phyloP scores from a whole-genome alignment of 2,329 filamentous ascomycete genomes.

The Plectosphaerella sp. region DNA sequence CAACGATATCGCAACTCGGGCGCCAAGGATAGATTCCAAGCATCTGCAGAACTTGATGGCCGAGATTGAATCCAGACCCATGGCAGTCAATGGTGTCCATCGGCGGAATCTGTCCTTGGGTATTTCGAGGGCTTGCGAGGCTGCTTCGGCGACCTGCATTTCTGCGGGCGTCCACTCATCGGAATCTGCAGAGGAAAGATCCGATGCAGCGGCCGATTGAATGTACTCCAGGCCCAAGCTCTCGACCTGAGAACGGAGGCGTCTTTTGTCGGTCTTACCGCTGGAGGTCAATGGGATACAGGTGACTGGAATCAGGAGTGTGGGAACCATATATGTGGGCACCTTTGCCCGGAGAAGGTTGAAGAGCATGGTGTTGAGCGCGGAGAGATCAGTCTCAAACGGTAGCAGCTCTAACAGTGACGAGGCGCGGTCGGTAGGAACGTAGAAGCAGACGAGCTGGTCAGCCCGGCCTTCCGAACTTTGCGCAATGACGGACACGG shows the following conservation, averaged over 20 bases:
- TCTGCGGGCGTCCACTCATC: constrained; percentile 54
- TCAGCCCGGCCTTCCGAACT: constrained; percentile 32
- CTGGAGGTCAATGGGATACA: constrained; percentile 67
- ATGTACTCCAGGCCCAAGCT: constrained; percentile 41
- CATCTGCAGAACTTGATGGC: constrained; percentile 65
- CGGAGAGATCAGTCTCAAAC: constrained; percentile 28
- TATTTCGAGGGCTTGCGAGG: constrained; percentile 47
- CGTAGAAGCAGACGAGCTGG: constrained; percentile 67
- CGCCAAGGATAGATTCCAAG: constrained; percentile 42
- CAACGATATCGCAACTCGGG: constrained; percentile 58
- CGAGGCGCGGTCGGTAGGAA: constrained; percentile 28
- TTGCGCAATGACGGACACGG: constrained; percentile 56
- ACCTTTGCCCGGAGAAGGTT: constrained; percentile 50
- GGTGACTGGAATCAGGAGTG: constrained; percentile 65
- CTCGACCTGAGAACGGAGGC: constrained; percentile 44
- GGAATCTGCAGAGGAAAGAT: constrained; percentile 1
- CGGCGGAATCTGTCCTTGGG: constrained; percentile 44
- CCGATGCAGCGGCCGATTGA: constrained; percentile 22
- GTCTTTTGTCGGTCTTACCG: constrained; percentile 65
- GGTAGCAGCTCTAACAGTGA: constrained; percentile 18
- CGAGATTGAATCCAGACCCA: constrained; percentile 80
- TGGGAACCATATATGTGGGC: constrained; percentile 76
- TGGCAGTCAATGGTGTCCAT: constrained; percentile 68
- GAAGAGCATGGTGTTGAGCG: constrained; percentile 44
- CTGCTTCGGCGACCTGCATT: constrained; percentile 43